Conservation (phyloP, 257 asterid genomes). For the Oldenlandia corymbosa region DNA sequence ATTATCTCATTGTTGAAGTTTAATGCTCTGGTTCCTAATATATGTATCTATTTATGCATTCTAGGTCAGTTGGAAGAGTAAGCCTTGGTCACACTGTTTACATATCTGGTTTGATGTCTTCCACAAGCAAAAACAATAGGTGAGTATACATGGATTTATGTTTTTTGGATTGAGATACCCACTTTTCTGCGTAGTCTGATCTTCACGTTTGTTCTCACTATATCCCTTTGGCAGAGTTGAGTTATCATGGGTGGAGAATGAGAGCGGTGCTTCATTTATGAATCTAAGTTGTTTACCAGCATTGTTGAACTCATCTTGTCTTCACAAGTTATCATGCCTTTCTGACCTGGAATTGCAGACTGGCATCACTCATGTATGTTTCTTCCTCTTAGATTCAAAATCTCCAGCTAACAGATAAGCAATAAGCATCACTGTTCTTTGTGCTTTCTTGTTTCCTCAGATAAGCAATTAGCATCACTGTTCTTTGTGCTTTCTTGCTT, state of each 20-base stretch:
- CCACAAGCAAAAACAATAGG: conserved; percentile 45
- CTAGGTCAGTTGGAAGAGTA: conserved; percentile 80
- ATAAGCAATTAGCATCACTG: no score
- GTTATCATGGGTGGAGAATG: conserved; percentile 68
- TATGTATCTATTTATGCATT: conserved; percentile 15
- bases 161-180: no score
- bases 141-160: no score
- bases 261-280: conserved; percentile 56
- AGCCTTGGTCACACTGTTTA: conserved; percentile 67
- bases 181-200: no score
- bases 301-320: conserved; percentile 68
- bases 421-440: no score
- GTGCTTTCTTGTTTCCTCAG: no score
- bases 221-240: conserved; percentile 52
- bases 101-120: conserved; percentile 72
- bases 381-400: conserved; percentile 14
- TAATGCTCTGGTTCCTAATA: not conserved
- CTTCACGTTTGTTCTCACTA: not conserved
- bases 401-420: no score
- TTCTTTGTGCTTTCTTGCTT: no score
- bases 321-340: conserved; percentile 55
- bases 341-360: conserved; percentile 45
- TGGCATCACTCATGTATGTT: conserved; percentile 48
- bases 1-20: conserved; percentile 4
- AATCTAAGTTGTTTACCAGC: conserved; percentile 83